Percentiles rank a stretch among this genome's conserved stretches.
These are phyloP conservation scores for Pulicaria dysenterica DNA, from an alignment of 129 eudicot genomes.

Conservation along the genomic window DNA sequence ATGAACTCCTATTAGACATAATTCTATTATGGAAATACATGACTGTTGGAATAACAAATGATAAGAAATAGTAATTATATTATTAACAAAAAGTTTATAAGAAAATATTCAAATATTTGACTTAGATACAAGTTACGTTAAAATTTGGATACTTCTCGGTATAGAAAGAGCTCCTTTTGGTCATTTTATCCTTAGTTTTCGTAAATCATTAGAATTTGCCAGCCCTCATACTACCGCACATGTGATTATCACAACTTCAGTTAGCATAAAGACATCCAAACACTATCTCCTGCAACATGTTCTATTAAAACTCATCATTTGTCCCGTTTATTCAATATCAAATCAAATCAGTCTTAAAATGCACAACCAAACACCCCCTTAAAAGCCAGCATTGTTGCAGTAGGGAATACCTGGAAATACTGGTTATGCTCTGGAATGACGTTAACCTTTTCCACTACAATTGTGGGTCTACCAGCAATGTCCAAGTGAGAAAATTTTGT, in stretches of 20 bases:
- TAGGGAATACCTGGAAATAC: constrained; percentile 71
- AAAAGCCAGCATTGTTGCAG: constrained; percentile 9
- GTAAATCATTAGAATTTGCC: neutral
- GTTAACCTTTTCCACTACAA: constrained; percentile 67
- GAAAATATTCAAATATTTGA: neutral
- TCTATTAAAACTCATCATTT: neutral
- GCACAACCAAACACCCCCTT: neutral
- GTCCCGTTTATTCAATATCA: neutral
- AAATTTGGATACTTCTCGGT: neutral
- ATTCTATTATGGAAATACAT: neutral
- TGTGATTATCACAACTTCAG: neutral
- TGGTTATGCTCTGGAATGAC: constrained; percentile 89
- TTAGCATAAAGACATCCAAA: neutral
- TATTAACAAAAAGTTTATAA: neutral
- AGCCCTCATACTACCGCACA: neutral
- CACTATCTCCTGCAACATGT: neutral
- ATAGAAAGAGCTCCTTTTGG: neutral
- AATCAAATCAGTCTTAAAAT: constrained; percentile 6
- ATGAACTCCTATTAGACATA: neutral
- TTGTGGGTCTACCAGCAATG: constrained; percentile 84
- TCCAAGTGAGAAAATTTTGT: constrained; percentile 82
- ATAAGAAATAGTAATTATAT: neutral
- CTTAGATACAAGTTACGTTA: neutral
- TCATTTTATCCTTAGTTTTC: neutral
- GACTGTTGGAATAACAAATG: neutral